Evolutionary conservation across 1,284 basidiomycete species (phyloP).

Genomic region (Ustilago nuda): DNA sequence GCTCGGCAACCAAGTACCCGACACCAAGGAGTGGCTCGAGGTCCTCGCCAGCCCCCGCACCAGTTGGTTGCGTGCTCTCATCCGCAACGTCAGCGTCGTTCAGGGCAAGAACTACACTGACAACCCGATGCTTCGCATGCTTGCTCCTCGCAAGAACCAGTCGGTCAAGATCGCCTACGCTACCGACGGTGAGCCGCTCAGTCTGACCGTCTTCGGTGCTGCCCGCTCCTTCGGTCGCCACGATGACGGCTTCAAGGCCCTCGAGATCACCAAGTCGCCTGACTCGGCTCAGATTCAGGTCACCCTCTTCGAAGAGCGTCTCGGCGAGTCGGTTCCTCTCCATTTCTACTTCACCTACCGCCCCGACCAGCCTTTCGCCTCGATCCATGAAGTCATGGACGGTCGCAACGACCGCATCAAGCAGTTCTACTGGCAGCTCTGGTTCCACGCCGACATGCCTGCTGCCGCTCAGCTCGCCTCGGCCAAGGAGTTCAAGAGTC

Average conservation of each 20-base stretch:
- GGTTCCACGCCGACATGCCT: constrained; percentile 65
- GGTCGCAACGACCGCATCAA: constrained; percentile 93
- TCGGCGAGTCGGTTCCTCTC: constrained; percentile 81
- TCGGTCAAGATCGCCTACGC: constrained; percentile 76
- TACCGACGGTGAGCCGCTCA: constrained; percentile 72
- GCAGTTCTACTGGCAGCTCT: constrained; percentile 67
- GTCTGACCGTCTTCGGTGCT: constrained; percentile 78
- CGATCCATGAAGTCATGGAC: constrained; percentile 89
- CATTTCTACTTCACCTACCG: constrained; percentile 85
- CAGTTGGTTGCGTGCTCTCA: constrained; percentile 87
- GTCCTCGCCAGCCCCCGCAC: constrained; percentile 82
- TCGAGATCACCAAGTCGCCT: constrained; percentile 72
- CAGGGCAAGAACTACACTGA: constrained; percentile 76
- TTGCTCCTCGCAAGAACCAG: constrained; percentile 84
- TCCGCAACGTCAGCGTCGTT: constrained; percentile 80
- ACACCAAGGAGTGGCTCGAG: constrained; percentile 80
- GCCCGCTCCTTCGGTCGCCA: constrained; percentile 84
- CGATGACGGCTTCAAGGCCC: constrained; percentile 81
- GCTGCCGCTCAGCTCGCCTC: constrained; percentile 44
- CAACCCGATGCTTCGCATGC: constrained; percentile 88
- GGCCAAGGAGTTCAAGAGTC: constrained; percentile 51
- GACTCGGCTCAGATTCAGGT: constrained; percentile 75
- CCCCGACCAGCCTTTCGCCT: constrained; percentile 87
- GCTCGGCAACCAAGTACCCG: constrained; percentile 47
- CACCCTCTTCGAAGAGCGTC: constrained; percentile 86